Evolutionary conservation across 164 flowering plant genomes (phyloP), one percentile per base, ranked within the genome.

Genomic region (Nymphaea colorata): DNA sequence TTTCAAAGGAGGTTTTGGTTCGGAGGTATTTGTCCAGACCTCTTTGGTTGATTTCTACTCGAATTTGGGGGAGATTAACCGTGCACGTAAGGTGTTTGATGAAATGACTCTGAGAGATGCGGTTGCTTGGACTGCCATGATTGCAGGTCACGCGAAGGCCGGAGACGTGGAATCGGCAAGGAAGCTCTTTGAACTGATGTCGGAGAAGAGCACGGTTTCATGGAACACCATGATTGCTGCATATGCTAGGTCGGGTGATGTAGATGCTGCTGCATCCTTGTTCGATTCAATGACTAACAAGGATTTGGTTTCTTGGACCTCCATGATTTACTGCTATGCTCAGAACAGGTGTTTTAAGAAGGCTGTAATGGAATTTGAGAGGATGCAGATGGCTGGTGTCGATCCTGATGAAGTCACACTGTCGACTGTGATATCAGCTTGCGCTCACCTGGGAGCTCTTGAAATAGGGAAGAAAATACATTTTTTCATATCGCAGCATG

Each of bases 381-480:
- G 78, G 62, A 89, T 89, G 96, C 80, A 69, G 64, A 57, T 6
- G 5, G 69, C 65, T 15, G 85, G 83, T 45, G 70, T 85, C 5
- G 70, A 51, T 36, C 88, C 96, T 3, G 93, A 87, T 74, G 85
- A 77, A 72, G 86, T 83, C 66, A 85, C 94, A 5, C 72, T 89
- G 81, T 61, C 91, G 10, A 83, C 85, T 60, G 82, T 86, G 4
- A 78, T 89, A 71, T 86, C 96, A 2, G 88, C 88, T 44, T 91
- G 96, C 76, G 98, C 92, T 7, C 92, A 89, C 79, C 78, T 91
- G 16, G 98, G 93, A 70, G 86, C 84, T n/a, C 82, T 89, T 47
- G 87, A 84, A 5, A 62, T 82, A 53, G 98, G 92, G 4, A 87
- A 68, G 72, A 78, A 81, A 65, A 76, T 87, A 42, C 92, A 91